phyloP scores from a whole-genome alignment of 331 rosid species.

The Quercus phellos region DNA sequence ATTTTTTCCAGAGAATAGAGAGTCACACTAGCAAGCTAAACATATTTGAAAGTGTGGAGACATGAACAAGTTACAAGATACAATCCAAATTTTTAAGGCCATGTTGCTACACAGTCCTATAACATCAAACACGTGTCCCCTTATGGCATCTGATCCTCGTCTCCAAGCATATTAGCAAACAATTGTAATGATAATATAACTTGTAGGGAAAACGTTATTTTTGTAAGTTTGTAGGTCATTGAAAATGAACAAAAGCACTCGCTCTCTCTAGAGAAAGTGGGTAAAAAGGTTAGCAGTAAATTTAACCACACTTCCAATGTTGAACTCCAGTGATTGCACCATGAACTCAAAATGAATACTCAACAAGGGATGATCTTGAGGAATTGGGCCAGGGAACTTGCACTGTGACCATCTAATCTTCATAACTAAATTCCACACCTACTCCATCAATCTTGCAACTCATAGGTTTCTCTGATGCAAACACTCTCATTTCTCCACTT shows the following conservation, averaged over 20 bases:
- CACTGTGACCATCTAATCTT: conserved; percentile 35
- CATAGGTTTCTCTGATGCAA: conserved; percentile 56
- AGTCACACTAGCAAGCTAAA: no score
- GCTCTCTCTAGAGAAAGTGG: neutral
- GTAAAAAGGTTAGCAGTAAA: neutral
- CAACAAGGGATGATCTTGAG: conserved; percentile 32
- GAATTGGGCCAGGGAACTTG: conserved; percentile 48
- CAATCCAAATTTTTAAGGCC: no score
- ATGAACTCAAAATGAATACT: conserved; percentile 43
- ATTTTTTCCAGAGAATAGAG: no score
- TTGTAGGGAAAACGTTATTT: neutral
- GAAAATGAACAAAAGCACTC: neutral
- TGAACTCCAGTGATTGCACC: neutral
- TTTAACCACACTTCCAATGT: neutral
- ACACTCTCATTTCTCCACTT: conserved; percentile 50
- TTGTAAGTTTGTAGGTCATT: neutral
- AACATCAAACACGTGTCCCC: no score
- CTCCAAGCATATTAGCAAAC: no score
- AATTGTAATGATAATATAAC: no score
- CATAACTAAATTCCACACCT: conserved; percentile 37
- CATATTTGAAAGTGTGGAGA: no score
- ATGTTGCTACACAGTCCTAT: no score
- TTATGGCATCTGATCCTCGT: no score
- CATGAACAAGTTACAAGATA: no score
- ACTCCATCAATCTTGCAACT: conserved; percentile 44